Base-by-base conservation (phyloP, 164 flowering plant genomes). In the Santalum album region DNA sequence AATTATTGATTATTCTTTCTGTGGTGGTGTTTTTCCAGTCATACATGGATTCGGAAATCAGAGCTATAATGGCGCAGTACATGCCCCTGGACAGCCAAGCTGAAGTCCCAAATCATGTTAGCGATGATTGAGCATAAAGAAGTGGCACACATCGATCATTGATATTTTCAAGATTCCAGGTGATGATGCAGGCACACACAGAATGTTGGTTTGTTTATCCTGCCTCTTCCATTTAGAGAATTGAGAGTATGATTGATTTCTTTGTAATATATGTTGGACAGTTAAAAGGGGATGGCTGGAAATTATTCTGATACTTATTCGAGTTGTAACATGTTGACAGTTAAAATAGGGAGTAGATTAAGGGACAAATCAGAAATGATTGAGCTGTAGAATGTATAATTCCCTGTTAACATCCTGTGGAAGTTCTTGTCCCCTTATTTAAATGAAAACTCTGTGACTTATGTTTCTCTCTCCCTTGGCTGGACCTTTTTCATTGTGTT, bases 1-100 rank as follows among this genome's bases (percentile, higher is more conserved):
- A 29, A 29, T 29, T 29, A 29, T 6, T 23, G 25, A 46, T 10
- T 46, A 9, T 46, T 46, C 11, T 19, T 46, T 20, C 25, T 19
- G 7, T 57, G 10, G 10, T 19, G 9, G 17, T 47, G 34, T 54
- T 54, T 68, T 45, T 65, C 54, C 81, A 77, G 81, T 63, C 65
- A 36, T 74, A 77, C 68, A 77, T 83, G 94, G 87, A 86, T 64
- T 83, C 87, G 1, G 94, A 86, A 70, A 85, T 85, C 55, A 77
- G 92, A 71, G 83, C 88, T 26, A 85, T 85, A 35, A 82, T 85
- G 92, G 83, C 88, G 22, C 92, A 85, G 60, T 85, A 82, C 72
- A 85, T 85, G 92, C 92, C 92, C 35, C 71, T 85, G 52, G 92
- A 85, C 69, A 82, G 76, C 64, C 88, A 85, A 71, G 54, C 62